phyloP scores from a whole-genome alignment of 768 basidiomycete genomes.

The Lentinula boryana region DNA sequence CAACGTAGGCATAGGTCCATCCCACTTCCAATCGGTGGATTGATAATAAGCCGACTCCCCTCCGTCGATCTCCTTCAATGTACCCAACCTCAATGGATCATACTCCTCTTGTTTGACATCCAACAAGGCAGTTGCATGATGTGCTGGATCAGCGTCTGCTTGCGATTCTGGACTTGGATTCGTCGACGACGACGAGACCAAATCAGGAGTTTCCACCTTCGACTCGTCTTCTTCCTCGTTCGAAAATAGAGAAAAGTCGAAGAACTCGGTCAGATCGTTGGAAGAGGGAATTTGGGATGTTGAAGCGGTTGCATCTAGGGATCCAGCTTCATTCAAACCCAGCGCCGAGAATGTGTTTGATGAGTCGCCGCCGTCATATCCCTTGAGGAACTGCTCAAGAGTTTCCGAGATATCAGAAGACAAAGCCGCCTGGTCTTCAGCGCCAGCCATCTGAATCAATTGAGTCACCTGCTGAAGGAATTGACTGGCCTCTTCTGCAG shows the following conservation, averaged over 20 bases:
- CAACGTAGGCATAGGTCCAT: slow-evolving; percentile 53
- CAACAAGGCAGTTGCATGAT: slow-evolving; percentile 33
- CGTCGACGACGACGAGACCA: slow-evolving; percentile 63
- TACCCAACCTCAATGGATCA: slow-evolving; percentile 51
- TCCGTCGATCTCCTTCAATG: slow-evolving; percentile 69
- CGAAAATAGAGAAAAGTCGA: slow-evolving; percentile 64
- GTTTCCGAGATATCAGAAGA: slow-evolving; percentile 52
- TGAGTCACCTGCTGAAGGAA: slow-evolving; percentile 64
- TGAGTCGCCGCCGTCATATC: slow-evolving; percentile 33
- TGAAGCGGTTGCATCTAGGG: slow-evolving; percentile 17
- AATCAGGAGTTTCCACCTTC: slow-evolving; percentile 71
- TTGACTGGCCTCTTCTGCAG: slow-evolving; percentile 56
- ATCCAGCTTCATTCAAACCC: slow-evolving; percentile 26
- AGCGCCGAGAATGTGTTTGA: slow-evolving; percentile 27
- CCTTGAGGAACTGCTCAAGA: slow-evolving; percentile 59
- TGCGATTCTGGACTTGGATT: slow-evolving; percentile 75
- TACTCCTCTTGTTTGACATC: slow-evolving; percentile 52
- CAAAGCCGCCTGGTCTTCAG: slow-evolving; percentile 38
- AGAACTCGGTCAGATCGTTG: slow-evolving; percentile 53
- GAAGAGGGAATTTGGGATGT: slow-evolving; percentile 21
- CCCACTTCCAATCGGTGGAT: slow-evolving; percentile 65
- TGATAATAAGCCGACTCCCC: slow-evolving; percentile 70
- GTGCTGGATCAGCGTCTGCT: slow-evolving; percentile 50
- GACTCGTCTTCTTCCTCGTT: slow-evolving; percentile 55
- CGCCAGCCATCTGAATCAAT: slow-evolving; percentile 47